Conservation (phyloP, 1,284 basidiomycete genomes). For the Cystobasidiaceae sp. region DNA sequence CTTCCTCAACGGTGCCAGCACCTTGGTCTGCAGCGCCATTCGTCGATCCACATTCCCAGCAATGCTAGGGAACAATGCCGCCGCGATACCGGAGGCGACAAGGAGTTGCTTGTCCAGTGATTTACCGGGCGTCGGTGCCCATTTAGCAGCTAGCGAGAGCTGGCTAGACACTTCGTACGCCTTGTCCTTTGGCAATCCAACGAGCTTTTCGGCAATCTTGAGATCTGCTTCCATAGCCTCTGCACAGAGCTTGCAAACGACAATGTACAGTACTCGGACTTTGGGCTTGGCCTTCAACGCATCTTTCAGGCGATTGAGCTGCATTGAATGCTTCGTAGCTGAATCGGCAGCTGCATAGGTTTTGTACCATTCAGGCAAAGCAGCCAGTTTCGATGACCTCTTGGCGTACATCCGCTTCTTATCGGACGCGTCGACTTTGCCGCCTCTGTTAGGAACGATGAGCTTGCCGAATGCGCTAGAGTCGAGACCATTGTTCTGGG, state of each 20-base stretch:
- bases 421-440: too few relatives aligned
- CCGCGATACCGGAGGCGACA: constrained; percentile 58
- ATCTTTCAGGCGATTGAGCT: constrained; percentile 1
- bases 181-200: constrained; percentile 41
- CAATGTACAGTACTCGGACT: constrained; percentile 58
- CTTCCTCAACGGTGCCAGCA: constrained; percentile 55
- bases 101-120: constrained; percentile 61
- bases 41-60: constrained; percentile 48
- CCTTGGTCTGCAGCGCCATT: constrained; percentile 46
- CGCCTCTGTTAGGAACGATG: too few relatives aligned
- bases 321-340: constrained; percentile 1
- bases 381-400: background rate
- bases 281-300: background rate
- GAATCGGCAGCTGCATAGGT: constrained; percentile 45
- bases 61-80: constrained; percentile 50
- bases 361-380: constrained; percentile 23
- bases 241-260: constrained; percentile 59
- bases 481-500: background rate
- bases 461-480: too few relatives aligned
- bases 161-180: constrained; percentile 49
- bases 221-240: constrained; percentile 54
- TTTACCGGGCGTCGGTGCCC: constrained; percentile 59
- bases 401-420: background rate
- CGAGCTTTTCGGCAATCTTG: constrained; percentile 44
- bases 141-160: constrained; percentile 60